Conservation (phyloP, 768 basidiomycete species). For the Aureoboletus auriporus region DNA sequence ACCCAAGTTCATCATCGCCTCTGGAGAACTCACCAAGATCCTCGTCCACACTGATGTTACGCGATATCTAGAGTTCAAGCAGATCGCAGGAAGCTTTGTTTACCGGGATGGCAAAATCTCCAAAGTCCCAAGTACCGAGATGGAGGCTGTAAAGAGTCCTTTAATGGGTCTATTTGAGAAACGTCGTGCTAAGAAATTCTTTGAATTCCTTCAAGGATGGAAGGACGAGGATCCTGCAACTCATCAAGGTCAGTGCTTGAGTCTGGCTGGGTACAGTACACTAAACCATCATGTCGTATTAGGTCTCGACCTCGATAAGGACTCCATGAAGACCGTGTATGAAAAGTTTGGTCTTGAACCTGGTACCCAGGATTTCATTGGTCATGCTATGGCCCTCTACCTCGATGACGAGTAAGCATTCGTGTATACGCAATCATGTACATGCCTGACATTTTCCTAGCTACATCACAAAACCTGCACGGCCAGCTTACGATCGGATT, state of each 20-base stretch:
- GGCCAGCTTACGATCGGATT: slow-evolving; percentile 89
- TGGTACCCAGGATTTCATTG: slow-evolving; percentile 98
- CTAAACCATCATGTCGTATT: neutral
- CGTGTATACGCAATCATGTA: neutral
- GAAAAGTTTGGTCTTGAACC: slow-evolving; percentile 96
- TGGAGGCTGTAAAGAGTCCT: slow-evolving; percentile 92
- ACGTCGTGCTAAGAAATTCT: slow-evolving; percentile 96
- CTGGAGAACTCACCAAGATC: slow-evolving; percentile 95
- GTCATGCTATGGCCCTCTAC: slow-evolving; percentile 98
- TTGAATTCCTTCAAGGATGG: slow-evolving; percentile 94
- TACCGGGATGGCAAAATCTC: slow-evolving; percentile 96
- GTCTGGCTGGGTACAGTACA: neutral
- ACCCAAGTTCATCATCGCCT: slow-evolving; percentile 99
- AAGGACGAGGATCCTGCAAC: slow-evolving; percentile 93
- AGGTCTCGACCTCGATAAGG: slow-evolving; percentile 87
- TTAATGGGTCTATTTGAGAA: slow-evolving; percentile 99
- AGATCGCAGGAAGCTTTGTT: slow-evolving; percentile 97
- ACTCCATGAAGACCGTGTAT: slow-evolving; percentile 92
- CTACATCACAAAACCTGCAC: slow-evolving; percentile 90
- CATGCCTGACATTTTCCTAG: slow-evolving; percentile 37
- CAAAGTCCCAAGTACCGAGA: slow-evolving; percentile 96
- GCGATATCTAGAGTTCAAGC: slow-evolving; percentile 99
- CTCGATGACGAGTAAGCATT: slow-evolving; percentile 87
- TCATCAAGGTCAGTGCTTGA: slow-evolving; percentile 73
- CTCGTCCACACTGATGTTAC: slow-evolving; percentile 99